Base-by-base conservation (phyloP, 2,329 filamentous ascomycete genomes). In the Pyricularia grisea region DNA sequence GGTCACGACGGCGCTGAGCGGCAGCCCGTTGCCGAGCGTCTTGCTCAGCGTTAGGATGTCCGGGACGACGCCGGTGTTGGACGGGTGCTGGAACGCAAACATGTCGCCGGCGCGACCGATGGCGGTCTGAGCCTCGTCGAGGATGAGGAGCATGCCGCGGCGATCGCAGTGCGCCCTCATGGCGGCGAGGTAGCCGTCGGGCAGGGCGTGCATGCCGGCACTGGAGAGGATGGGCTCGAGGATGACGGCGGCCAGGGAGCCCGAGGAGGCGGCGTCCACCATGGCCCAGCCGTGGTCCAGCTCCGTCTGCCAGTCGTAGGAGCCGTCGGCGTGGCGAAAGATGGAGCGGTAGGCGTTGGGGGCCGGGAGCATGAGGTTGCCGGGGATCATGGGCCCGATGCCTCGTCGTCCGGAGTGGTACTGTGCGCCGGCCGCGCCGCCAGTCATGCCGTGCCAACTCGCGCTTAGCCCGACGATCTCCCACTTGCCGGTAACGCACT, bases 261-360 rank as follows among this genome's bases (percentile, higher is more conserved):
- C 88, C 23, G 60, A 82, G 0, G 81, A 85, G 70, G 87, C 84
- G 4, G 80, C 77, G 72, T 90, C 87, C 63, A 90, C 78, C 76
- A 90, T 79, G n/a, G 79, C 78, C 80, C 85, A 90, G 23, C 85
- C 87, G 72, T 85, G 90, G 12, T 87, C 82, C 17, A 91, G 77
- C 74, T 91, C 88, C 0, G 85, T 83, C 72, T 87, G 80, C 88
- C 88, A 91, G 74, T 91, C 88, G 71, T 91, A 87, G 0, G 81
- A 82, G 0, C 87, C 87, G 71, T 90, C 87, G 0, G 82, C 27
- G 50, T 83, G 82, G 11, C 85, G 82, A 75, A 91, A 91, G 0
- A 84, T 80, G 0, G 87, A 89, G 4, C 87, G 84, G 73, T 89
- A 90, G 0, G 83, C 80, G 72, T 90, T 85, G 0, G 88, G 88